Base-by-base conservation (phyloP, 1,284 basidiomycete species). In the Ganoderma meredithae region DNA sequence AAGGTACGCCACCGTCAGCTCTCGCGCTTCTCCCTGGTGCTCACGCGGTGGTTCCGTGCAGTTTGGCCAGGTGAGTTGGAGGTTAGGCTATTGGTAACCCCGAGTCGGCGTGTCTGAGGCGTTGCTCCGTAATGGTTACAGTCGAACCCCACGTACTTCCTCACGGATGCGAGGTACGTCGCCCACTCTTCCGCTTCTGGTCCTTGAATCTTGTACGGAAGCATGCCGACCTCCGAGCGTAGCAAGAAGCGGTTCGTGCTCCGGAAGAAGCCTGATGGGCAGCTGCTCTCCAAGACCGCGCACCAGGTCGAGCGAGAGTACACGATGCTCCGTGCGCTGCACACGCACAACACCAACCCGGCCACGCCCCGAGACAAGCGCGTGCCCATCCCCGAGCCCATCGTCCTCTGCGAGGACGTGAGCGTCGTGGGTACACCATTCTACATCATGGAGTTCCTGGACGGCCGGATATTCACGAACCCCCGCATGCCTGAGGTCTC, bases 301-400 rank as follows among this genome's bases (percentile, higher is more conserved):
- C 97, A 99, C 78, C 94, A 97, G 76, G 89, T 99, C 60, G 97
- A 98, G 77, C 89, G 97, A 56, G 97, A 98, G 83, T 98, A 92
- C 81, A 86, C 86, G 36, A 90, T 98, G 72, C 85, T 98, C 22
- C 80, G 83, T 40, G 93, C 95, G 1, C 82, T 98, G 31, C 90
- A 94, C 76, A 82, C 80, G 59, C 88, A 95, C 79, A 97, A 97
- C 73, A 83, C 78, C 52, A 82, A 83, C 39, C 81, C 88, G 9
- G 78, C 83, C 5, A 92, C 89, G 0, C 73, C 80, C 31, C 74
- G 82, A 12, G 82, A 83, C 44, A 79, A 83, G 67, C 84, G 83
- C 36, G 90, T 98, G 8, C 97, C 97, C 0, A 90, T 98, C 1
- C 97, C 97, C 0, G 86, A 91, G 74, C 95, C 96, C 0, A 92